These are phyloP conservation scores for Trametes meyenii DNA, from an alignment of 768 basidiomycete species.

Conservation along the genomic window DNA sequence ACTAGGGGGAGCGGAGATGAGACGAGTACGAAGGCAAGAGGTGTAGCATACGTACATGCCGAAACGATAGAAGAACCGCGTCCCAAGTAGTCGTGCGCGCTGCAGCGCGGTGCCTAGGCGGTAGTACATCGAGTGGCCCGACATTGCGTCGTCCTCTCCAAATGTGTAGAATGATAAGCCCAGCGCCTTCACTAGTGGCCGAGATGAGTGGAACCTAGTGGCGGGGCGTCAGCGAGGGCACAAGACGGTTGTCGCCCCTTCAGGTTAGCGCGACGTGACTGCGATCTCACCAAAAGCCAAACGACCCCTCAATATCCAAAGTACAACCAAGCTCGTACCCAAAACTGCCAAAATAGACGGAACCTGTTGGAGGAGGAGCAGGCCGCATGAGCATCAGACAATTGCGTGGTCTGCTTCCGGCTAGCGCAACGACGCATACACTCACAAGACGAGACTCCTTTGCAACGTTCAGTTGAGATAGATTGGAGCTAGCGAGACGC, in stretches of 20 bases:
- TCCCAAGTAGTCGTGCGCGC: constrained; percentile 43
- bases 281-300: no score
- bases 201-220: constrained; percentile 3
- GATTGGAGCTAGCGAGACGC: constrained; percentile 1
- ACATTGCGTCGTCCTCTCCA: not conserved
- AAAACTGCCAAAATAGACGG: no score
- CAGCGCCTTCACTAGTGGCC: not conserved
- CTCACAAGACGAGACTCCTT: not conserved
- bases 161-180: not conserved
- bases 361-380: no score
- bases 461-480: not conserved
- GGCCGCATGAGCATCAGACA: no score
- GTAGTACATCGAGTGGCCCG: constrained; percentile 25
- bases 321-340: no score
- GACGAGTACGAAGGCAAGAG: not conserved
- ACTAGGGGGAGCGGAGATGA: constrained; percentile 41
- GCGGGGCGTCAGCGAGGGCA: not conserved
- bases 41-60: constrained; percentile 64
- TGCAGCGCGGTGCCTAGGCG: constrained; percentile 31
- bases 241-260: not conserved
- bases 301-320: no score
- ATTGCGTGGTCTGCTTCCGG: not conserved
- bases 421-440: not conserved
- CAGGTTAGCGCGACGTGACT: not conserved
- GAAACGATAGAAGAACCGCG: constrained; percentile 67